phyloP scores from a whole-genome alignment of 2,329 filamentous ascomycete genomes.

The Nigrospora sphaerica region DNA sequence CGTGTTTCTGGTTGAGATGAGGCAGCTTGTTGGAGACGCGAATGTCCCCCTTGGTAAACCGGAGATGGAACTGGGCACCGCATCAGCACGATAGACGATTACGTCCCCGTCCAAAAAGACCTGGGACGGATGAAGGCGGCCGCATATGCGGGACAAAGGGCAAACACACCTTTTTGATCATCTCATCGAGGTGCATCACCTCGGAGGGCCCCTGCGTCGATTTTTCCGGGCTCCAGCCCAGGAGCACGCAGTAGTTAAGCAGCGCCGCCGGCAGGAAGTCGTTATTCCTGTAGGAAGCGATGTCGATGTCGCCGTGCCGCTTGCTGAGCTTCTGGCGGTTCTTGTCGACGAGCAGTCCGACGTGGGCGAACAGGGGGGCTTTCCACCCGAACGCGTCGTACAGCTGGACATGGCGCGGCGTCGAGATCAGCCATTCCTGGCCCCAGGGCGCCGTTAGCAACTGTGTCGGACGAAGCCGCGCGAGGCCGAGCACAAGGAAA shows the following conservation, averaged over 20 bases:
- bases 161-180: constrained; percentile 59
- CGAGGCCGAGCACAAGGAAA: not conserved
- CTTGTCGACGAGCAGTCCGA: constrained; percentile 64
- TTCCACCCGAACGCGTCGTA: constrained; percentile 73
- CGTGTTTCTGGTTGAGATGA: constrained; percentile 54
- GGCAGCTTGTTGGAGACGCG: constrained; percentile 76
- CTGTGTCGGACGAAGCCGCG: not conserved
- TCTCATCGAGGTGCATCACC: constrained; percentile 61
- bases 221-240: constrained; percentile 66
- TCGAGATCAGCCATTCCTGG: constrained; percentile 92
- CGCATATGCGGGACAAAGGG: not conserved
- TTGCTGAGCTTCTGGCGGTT: constrained; percentile 81
- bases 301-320: constrained; percentile 53
- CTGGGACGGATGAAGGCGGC: constrained; percentile 8
- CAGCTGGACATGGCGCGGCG: constrained; percentile 64
- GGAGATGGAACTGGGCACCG: constrained; percentile 60
- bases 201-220: constrained; percentile 45
- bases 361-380: constrained; percentile 70
- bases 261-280: constrained; percentile 42
- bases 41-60: constrained; percentile 87
- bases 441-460: not conserved
- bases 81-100: not conserved
- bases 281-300: constrained; percentile 41
- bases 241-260: constrained; percentile 76
- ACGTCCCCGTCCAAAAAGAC: not conserved